Conservation (phyloP, 371 early-diverging fungal genomes). For the Mucor velutinosus region DNA sequence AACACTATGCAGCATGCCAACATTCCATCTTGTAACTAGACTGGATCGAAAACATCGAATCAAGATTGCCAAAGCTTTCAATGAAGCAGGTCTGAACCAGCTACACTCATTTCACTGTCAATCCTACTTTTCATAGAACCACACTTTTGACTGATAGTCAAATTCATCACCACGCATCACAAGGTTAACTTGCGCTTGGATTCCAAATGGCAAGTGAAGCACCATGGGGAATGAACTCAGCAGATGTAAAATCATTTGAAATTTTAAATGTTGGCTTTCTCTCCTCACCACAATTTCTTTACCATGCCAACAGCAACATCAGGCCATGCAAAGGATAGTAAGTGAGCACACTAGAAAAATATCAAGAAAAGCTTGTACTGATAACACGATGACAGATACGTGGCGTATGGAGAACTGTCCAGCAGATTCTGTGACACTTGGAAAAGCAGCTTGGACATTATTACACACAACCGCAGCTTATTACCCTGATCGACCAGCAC, state of each 20-base stretch:
- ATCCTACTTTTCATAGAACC: no score
- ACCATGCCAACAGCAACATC: neutral
- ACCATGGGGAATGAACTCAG: neutral
- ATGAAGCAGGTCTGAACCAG: no score
- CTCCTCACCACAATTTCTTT: neutral
- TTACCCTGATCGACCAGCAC: constrained; percentile 90
- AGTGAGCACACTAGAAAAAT: neutral
- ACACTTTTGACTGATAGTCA: no score
- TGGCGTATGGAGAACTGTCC: constrained; percentile 66
- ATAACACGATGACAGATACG: neutral
- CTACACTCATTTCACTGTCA: no score
- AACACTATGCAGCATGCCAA: neutral
- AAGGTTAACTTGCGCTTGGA: no score
- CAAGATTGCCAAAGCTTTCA: no score
- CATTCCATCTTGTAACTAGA: neutral
- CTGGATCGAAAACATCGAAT: no score
- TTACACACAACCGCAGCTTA: constrained; percentile 98
- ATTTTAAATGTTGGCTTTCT: neutral
- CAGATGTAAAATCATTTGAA: neutral
- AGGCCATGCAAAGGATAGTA: neutral
- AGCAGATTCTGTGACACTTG: constrained; percentile 82
- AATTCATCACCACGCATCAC: no score
- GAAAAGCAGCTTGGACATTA: constrained; percentile 96
- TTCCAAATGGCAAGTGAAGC: no score
- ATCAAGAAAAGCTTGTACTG: neutral